Evolutionary conservation across 805 yeast genomes (phyloP).

Genomic region (Metschnikowia koreensis): DNA sequence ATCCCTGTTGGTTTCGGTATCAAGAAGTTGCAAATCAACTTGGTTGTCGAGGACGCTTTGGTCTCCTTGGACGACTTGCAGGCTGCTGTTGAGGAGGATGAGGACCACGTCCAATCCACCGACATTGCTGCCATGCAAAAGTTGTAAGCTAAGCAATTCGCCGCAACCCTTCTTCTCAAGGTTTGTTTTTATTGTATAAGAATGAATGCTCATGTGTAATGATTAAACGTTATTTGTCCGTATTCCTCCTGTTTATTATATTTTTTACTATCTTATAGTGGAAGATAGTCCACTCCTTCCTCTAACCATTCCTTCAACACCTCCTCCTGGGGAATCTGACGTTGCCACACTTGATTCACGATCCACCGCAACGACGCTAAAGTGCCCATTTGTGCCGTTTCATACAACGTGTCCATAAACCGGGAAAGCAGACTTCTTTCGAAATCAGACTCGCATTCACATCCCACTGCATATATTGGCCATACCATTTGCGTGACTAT

Average conservation of each 20-base stretch:
- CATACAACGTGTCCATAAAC: conserved; percentile 43
- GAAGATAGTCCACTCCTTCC: conserved; percentile 51
- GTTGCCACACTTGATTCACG: conserved; percentile 47
- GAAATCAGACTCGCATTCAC: conserved; percentile 36
- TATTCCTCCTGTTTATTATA: background rate
- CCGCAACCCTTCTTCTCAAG: conserved; percentile 1
- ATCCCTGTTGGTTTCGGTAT: conserved; percentile 99
- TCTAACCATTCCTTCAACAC: conserved; percentile 43
- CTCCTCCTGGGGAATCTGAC: conserved; percentile 42
- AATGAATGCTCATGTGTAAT: conserved; percentile 16
- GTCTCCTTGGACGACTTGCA: conserved; percentile 91
- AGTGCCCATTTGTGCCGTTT: conserved; percentile 55
- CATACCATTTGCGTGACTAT: conserved; percentile 61
- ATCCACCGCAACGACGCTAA: conserved; percentile 42
- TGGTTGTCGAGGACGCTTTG: conserved; percentile 96
- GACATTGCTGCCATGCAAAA: conserved; percentile 98
- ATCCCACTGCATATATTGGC: conserved; percentile 54
- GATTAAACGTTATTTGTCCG: background rate
- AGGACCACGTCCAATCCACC: conserved; percentile 99
- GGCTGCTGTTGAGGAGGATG: conserved; percentile 77
- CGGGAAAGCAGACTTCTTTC: conserved; percentile 30
- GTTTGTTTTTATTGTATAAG: conserved; percentile 25
- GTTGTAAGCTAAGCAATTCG: conserved; percentile 64
- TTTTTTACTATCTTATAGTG: conserved; percentile 22
- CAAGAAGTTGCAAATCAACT: conserved; percentile 97